These are phyloP conservation scores for Clarireedia sp. DNA, from an alignment of 2,329 filamentous ascomycete genomes.

Conservation along the genomic window DNA sequence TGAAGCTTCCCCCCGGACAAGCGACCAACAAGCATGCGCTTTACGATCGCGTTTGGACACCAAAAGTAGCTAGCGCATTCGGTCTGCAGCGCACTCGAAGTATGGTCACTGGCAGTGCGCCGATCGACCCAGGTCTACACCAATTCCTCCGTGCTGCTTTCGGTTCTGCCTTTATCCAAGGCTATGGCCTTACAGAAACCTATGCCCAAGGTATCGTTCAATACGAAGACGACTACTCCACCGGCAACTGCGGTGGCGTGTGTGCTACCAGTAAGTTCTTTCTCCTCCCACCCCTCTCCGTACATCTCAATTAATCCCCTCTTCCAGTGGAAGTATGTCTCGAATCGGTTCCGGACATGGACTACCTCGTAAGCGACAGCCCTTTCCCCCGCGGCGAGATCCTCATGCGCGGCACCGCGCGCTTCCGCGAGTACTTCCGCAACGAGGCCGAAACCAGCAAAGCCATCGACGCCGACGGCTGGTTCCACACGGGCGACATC, in stretches of 20 bases:
- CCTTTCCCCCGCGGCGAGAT: conserved; percentile 87
- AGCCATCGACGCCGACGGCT: conserved; percentile 76
- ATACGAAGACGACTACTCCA: conserved; percentile 57
- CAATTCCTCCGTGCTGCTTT: conserved; percentile 82
- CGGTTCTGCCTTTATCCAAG: conserved; percentile 71
- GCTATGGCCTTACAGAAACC: conserved; percentile 90
- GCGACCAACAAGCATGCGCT: conserved; percentile 73
- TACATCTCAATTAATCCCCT: background rate
- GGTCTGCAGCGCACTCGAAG: conserved; percentile 65
- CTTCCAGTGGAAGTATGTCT: conserved; percentile 66
- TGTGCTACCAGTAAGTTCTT: conserved; percentile 34
- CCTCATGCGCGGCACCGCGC: conserved; percentile 67
- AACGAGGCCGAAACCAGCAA: conserved; percentile 82
- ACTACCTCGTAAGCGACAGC: conserved; percentile 81
- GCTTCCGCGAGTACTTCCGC: conserved; percentile 85
- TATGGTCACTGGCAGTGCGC: conserved; percentile 84
- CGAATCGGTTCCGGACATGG: conserved; percentile 84
- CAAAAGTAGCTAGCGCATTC: conserved; percentile 75
- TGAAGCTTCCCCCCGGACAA: conserved; percentile 63
- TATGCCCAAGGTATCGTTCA: conserved; percentile 74
- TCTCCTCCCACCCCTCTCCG: background rate
- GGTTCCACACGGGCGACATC: conserved; percentile 96
- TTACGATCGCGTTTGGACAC: conserved; percentile 83
- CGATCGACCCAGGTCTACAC: conserved; percentile 81
- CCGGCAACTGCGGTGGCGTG: conserved; percentile 75